A percentile compares a stretch with the other conserved stretches of the same genome.
These are phyloP conservation scores for Pseudogymnoascus sp. DNA, from an alignment of 2,329 filamentous ascomycete species.

Conservation along the genomic window DNA sequence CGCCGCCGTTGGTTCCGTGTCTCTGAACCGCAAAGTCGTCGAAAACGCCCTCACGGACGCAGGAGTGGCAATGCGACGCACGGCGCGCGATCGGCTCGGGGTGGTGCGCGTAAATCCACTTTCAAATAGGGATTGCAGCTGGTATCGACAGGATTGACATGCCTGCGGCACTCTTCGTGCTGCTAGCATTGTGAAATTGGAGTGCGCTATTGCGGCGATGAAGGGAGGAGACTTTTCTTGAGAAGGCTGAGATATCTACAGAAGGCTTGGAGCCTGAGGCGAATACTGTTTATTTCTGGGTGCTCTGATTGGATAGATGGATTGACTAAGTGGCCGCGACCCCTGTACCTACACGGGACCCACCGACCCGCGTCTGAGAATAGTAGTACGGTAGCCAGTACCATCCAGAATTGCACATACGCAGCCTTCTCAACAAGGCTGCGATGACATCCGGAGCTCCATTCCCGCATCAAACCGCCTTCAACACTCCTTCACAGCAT, in stretches of 20 bases:
- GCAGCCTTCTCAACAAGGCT: not conserved
- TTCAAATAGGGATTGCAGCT: conserved; percentile 29
- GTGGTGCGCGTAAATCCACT: conserved; percentile 25
- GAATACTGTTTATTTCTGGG: not conserved
- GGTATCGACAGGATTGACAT: conserved; percentile 30
- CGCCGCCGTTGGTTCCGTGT: not conserved
- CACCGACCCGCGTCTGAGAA: not conserved
- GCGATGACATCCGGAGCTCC: not conserved
- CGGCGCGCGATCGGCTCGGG: conserved; percentile 11
- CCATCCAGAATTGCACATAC: not conserved
- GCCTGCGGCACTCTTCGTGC: conserved; percentile 23
- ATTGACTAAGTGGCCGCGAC: not conserved
- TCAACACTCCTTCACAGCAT: not conserved
- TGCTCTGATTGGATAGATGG: not conserved
- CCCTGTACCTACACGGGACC: not conserved
- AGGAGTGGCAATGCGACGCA: conserved; percentile 12
- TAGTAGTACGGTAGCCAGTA: not conserved
- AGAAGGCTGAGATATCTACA: not conserved
- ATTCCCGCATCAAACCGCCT: not conserved
- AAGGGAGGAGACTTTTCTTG: not conserved
- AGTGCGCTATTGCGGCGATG: not conserved
- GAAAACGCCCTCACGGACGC: not conserved
- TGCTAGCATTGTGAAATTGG: conserved; percentile 22
- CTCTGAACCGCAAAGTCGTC: not conserved
- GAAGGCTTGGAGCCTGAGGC: not conserved